Base-by-base conservation (phyloP, 768 basidiomycete genomes). In the Boletus fagicola region DNA sequence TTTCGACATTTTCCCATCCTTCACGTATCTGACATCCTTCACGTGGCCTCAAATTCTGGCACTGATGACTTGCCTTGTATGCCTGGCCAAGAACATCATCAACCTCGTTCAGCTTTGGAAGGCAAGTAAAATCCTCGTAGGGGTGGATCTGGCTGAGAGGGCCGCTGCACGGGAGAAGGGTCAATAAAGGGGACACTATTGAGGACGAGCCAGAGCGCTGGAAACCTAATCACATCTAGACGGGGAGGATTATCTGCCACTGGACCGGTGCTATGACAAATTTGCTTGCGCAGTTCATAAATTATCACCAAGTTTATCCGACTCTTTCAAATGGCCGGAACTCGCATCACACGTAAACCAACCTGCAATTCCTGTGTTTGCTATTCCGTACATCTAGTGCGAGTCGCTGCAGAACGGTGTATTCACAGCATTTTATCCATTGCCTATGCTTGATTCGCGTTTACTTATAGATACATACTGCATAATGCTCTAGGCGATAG, bases 41-140 rank as follows among this genome's bases (percentile, higher is more conserved):
- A 93, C 92, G 16, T 96, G 88, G 82, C 86, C 94, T 2, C 84
- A 90, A 68, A 59, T 86, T 5, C 70, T 93, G 62, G 94, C 91
- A 0, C 53, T 76, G 39, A 6, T 82, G 30, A 86, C 83, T 38
- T 78, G 78, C 62, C 88, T 86, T 0, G 75, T 97, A 47, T 96
- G 86, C 69, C 62, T 83, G 16, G 68, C 78, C 60, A 99, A 98
- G 78, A 97, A 98, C 70, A 66, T 94, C 55, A 92, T 99, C 78
- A 97, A 98, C 71, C 72, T 90, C 35, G 94, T 99, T 8, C 97
- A 99, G 73, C 83, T 98, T 56, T 98, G 95, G 95, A 99, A 99
- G 72, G 96, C 97, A 28, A 89, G 90, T 36, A 94, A 94, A 75
- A 92, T 94, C 54, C 80, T 97, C 16, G 94, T 97, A 15, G 94